Evolutionary conservation across 371 early-diverging fungal genomes (phyloP), one percentile per base, ranked within the genome.

Genomic region (Smittium culicis): DNA sequence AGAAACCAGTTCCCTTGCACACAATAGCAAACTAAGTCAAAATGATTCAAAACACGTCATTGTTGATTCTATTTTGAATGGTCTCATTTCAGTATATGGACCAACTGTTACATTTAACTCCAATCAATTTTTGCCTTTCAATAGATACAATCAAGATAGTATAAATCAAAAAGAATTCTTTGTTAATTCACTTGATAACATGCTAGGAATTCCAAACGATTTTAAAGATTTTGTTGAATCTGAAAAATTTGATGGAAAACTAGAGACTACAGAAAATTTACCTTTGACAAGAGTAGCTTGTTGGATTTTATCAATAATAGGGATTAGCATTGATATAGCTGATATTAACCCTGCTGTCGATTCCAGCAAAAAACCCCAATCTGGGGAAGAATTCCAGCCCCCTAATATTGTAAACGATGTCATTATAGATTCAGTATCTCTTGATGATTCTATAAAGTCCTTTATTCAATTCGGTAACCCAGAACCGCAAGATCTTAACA

Each of bases 401-500:
- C n/a, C n/a, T n/a, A n/a, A n/a, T n/a, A n/a, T n/a, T n/a, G n/a
- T n/a, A n/a, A n/a, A n/a, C n/a, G n/a, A n/a, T n/a, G n/a, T n/a
- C n/a, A n/a, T n/a, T n/a, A n/a, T n/a, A n/a, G n/a, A n/a, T n/a
- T n/a, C n/a, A n/a, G n/a, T 20, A 59, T 24, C 28, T 2, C 30
- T 57, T 57, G 27, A 57, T n/a, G 27, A 57, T n/a, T 57, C 57
- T 5, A 14, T 57, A 16, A 57, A 57, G 25, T 25, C 14, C 5
- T 27, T 57, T 20, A n/a, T 27, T 5, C 57, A 16, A 20, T 57
- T 57, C 27, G 57, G 57, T 3, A n/a, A 14, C 5, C 27, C 57
- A 57, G 74, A 74, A 61, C 74, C 74, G 30, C 60, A 67, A 33
- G 33, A 62, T 34, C 68, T 74, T 16, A 62, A 63, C 24, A 70